Evolutionary conservation across 345 rosid genomes (phyloP), one percentile per base, ranked within the genome.

Genomic region (Tarenaya hassleriana): DNA sequence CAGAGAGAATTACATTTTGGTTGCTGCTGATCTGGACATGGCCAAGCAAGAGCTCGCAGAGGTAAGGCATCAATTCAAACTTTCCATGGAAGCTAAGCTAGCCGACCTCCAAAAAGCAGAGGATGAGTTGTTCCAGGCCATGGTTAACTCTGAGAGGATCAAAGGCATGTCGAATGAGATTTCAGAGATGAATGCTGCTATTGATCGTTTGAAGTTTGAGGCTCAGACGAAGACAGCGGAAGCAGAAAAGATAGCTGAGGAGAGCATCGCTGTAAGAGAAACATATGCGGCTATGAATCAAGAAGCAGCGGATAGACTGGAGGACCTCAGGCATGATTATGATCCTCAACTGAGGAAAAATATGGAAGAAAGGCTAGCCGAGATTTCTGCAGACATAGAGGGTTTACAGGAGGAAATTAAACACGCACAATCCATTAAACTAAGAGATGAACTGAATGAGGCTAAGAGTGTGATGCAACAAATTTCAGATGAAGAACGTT

Each of bases 41-140:
- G 75, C 79, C n/a, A 88, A 83, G 70, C 85, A 79, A 34, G 69
- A 73, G 71, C 78, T 92, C 45, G 73, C 69, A 1, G 75, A 73
- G 41, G 45, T 85, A 27, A 60, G 94, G 47, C 81, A 77, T 56
- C 86, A 88, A 42, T 88, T 92, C 12, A 90, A 74, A 16, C 61
- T 86, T 0, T 65, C 83, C 3, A 66, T 75, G 56, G 96, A 88
- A 34, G 74, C 79, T 4, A 85, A 85, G 51, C 27, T 67, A 51
- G 75, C 77, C 3, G 72, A 83, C 1, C 68, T 83, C 54, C 88
- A 85, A 32, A 84, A 67, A 34, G 85, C 88, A 3, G 80, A 81
- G 6, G 95, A 88, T 47, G 95, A 90, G 0, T 71, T 73, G 58
- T 71, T 80, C 8, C 44, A 69, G 4, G 68, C 74, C 1, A 67